These are phyloP conservation scores for Aspergillus diversus DNA, from an alignment of 495 filamentous ascomycete genomes.

Conservation along the genomic window DNA sequence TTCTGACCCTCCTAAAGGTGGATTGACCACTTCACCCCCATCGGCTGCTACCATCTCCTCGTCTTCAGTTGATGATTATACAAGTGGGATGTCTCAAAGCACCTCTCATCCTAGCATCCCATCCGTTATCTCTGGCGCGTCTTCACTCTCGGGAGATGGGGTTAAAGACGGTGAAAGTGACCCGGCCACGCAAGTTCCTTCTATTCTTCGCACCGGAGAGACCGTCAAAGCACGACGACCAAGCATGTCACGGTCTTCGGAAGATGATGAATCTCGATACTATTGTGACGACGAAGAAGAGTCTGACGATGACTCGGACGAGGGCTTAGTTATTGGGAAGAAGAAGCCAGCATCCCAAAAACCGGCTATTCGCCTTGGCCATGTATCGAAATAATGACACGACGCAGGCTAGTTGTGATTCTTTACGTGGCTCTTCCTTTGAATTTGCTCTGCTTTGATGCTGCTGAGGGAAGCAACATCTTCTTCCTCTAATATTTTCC, in stretches of 20 bases:
- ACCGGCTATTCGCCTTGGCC: slow-evolving; percentile 22
- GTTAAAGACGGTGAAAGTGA: slow-evolving; percentile 33
- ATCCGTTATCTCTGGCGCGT: slow-evolving; percentile 77
- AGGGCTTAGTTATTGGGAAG: slow-evolving; percentile 50
- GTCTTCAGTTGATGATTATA: slow-evolving; percentile 54
- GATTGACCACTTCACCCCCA: slow-evolving; percentile 56
- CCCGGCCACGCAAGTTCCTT: slow-evolving; percentile 33
- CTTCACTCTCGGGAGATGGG: slow-evolving; percentile 67
- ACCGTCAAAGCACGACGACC: slow-evolving; percentile 43
- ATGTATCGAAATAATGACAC: slow-evolving; percentile 18
- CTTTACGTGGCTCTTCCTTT: neutral
- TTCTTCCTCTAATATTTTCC: neutral
- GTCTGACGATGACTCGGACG: slow-evolving; percentile 49
- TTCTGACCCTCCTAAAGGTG: slow-evolving; percentile 51
- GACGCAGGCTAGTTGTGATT: slow-evolving; percentile 13
- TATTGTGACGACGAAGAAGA: slow-evolving; percentile 54
- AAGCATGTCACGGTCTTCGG: slow-evolving; percentile 29
- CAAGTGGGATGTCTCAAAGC: slow-evolving; percentile 63
- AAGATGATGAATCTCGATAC: slow-evolving; percentile 48
- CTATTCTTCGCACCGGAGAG: slow-evolving; percentile 50
- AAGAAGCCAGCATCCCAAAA: slow-evolving; percentile 38
- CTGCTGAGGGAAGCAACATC: neutral
- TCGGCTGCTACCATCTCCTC: slow-evolving; percentile 57
- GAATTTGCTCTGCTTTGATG: neutral
- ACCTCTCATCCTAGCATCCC: slow-evolving; percentile 77